Percentiles rank a stretch among this genome's conserved stretches.
phyloP scores from a whole-genome alignment of 352 stramenopile genomes.

The Globisporangium apiculatum region DNA sequence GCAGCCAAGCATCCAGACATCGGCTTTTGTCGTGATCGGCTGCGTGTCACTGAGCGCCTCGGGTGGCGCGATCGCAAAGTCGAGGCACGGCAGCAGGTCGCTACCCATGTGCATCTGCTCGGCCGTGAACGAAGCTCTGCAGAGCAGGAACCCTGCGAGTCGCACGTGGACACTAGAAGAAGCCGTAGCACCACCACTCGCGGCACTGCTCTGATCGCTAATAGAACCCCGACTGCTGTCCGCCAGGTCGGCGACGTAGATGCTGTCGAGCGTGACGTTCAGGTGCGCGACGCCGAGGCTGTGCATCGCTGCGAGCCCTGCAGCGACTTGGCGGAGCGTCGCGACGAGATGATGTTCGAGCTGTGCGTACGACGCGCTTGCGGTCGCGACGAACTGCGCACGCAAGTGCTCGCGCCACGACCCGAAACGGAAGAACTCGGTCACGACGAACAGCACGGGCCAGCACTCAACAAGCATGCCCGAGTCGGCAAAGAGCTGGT shows the following conservation, averaged over 20 bases:
- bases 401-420: slow-evolving; percentile 33
- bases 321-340: slow-evolving; percentile 42
- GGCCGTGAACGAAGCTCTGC: slow-evolving; percentile 32
- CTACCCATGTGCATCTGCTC: slow-evolving; percentile 15
- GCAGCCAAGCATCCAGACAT: slow-evolving; percentile 65
- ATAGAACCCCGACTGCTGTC: background rate
- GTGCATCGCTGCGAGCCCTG: slow-evolving; percentile 46
- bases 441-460: slow-evolving; percentile 44
- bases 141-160: slow-evolving; percentile 33
- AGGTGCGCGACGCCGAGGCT: slow-evolving; percentile 43
- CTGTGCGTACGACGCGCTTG: slow-evolving; percentile 5
- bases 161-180: slow-evolving; percentile 16
- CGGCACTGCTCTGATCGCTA: background rate
- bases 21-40: slow-evolving; percentile 33
- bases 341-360: slow-evolving; percentile 27
- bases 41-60: slow-evolving; percentile 22
- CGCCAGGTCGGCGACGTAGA: slow-evolving; percentile 22
- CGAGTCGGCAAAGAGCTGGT: slow-evolving; percentile 54
- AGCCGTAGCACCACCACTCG: background rate
- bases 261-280: slow-evolving; percentile 42
- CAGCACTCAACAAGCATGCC: slow-evolving; percentile 56
- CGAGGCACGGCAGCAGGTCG: slow-evolving; percentile 32
- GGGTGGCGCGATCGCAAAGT: slow-evolving; percentile 31
- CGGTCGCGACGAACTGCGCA: slow-evolving; percentile 6
- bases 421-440: slow-evolving; percentile 31